Evolutionary conservation across 805 yeast species (phyloP), one percentile per base, ranked within the genome.

Genomic region (Candida ficus): DNA sequence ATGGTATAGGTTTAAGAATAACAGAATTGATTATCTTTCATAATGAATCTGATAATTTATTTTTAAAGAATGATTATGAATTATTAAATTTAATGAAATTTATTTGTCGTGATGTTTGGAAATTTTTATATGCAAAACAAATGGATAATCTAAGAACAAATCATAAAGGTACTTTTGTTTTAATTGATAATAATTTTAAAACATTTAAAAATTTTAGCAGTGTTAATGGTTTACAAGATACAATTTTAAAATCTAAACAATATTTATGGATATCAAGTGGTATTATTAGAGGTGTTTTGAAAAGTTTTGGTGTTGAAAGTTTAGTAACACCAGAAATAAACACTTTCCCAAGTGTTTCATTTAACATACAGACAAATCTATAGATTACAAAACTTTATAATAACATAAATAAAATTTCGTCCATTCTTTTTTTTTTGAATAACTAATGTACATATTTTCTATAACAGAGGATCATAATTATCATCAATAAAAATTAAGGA

Each of bases 81-180:
- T 70, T 84, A 11, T 62, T 91, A 29, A 90, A 86, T 48, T 74
- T 91, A 29, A 86, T 93, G 87, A 91, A 91, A 62, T 89, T 87
- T 58, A 76, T 93, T 5, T 90, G 98, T 58, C 74, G 95, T 34
- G 97, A 90, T 50, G 83, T 90, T 22, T 93, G 98, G 98, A 79
- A 76, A 51, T 64, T 73, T 39, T 57, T 91, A 22, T 88, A 78
- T 62, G 77, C 80, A 29, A 91, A 89, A 61, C 96, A 85, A 58
- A 86, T 93, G 69, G 97, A 90, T 58, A 89, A 88, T 50, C 69
- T 93, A 43, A 75, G 95, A 46, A 93, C 99, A 1, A 93, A 93
- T 57, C 97, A 93, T 59, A 66, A 95, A 29, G 83, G 93, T 7
- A 84, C 90, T 0, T 86, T 78, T 60, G 91, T 88, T 20, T 67